A percentile compares a stretch with the other conserved stretches of the same genome.
Conservation (phyloP, 164 flowering plant species). For the grape (Vitis vinifera) region DNA sequence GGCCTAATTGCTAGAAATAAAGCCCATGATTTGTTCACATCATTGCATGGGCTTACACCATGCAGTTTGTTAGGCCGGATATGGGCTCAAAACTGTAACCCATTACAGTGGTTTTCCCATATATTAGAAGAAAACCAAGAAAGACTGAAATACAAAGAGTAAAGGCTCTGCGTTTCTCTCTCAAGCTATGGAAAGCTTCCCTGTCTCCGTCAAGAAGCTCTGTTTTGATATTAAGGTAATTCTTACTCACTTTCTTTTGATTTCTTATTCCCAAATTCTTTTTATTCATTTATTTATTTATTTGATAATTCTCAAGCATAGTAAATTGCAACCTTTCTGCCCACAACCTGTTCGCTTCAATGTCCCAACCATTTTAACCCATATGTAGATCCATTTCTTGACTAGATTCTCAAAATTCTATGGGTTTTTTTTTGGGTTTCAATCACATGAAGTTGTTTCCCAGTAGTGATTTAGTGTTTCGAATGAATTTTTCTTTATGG, state of each 20-base stretch:
- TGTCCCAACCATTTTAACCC: not conserved
- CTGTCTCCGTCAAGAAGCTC: slow-evolving; percentile 42
- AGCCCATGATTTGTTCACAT: too few relatives aligned
- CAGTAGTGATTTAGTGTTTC: not conserved
- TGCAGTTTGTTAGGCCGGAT: too few relatives aligned
- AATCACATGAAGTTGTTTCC: not conserved
- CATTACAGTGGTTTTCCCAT: too few relatives aligned
- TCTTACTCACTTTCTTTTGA: not conserved
- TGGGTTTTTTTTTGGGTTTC: not conserved
- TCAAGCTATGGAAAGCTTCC: slow-evolving; percentile 18
- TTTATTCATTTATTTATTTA: not conserved
- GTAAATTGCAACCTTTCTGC: not conserved
- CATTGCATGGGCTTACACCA: too few relatives aligned
- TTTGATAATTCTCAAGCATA: not conserved
- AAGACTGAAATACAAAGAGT: too few relatives aligned
- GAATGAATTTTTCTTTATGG: too few relatives aligned
- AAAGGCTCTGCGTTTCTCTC: too few relatives aligned
- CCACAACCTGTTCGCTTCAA: not conserved
- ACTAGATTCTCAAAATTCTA: too few relatives aligned
- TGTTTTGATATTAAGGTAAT: slow-evolving; percentile 44
- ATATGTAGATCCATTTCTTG: too few relatives aligned
- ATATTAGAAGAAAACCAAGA: too few relatives aligned
- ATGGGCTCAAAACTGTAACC: too few relatives aligned
- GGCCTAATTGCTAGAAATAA: too few relatives aligned
- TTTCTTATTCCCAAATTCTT: not conserved